Percentiles rank a stretch among this genome's conserved stretches.
Conservation (phyloP, 352 stramenopile species). For the Globisporangium acanthophoron region DNA sequence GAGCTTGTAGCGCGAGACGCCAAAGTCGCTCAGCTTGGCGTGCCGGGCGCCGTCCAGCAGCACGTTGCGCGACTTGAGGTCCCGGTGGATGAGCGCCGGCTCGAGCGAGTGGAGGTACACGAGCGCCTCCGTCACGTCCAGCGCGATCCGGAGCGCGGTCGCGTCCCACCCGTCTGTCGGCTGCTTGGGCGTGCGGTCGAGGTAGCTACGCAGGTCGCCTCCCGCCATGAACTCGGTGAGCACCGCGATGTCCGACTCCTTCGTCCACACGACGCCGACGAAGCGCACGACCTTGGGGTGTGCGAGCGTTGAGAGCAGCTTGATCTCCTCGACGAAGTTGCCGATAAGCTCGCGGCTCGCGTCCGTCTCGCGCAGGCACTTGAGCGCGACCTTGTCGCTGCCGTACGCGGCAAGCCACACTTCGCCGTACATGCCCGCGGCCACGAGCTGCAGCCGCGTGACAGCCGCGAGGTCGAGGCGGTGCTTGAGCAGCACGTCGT, state of each 20-base stretch:
- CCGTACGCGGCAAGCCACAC: slow-evolving; percentile 17
- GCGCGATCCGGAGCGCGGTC: neutral
- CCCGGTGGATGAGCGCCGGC: slow-evolving; percentile 60
- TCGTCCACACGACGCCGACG: slow-evolving; percentile 15
- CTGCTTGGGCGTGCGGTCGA: neutral
- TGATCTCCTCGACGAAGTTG: slow-evolving; percentile 14
- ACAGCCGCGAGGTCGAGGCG: slow-evolving; percentile 4
- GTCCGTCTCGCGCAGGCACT: slow-evolving; percentile 12
- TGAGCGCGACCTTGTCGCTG: slow-evolving; percentile 14
- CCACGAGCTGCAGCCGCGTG: slow-evolving; percentile 4
- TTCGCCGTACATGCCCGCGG: slow-evolving; percentile 16
- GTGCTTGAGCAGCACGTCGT: slow-evolving; percentile 10
- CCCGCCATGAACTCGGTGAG: slow-evolving; percentile 11
- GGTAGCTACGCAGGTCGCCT: slow-evolving; percentile 8
- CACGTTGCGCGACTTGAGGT: slow-evolving; percentile 83
- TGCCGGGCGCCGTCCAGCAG: slow-evolving; percentile 26
- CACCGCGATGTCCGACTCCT: slow-evolving; percentile 8
- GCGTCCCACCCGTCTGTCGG: slow-evolving; percentile 2
- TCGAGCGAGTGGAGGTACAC: slow-evolving; percentile 17
- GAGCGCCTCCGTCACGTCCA: slow-evolving; percentile 12
- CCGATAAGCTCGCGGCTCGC: slow-evolving; percentile 5
- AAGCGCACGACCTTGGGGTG: slow-evolving; percentile 14
- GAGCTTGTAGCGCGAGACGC: slow-evolving; percentile 4
- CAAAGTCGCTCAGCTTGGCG: slow-evolving; percentile 14
- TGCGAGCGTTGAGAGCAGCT: slow-evolving; percentile 7